A percentile compares a stretch with the other conserved stretches of the same genome.
Conservation (phyloP, 352 stramenopile species). For the Phytophthora colocasiae region DNA sequence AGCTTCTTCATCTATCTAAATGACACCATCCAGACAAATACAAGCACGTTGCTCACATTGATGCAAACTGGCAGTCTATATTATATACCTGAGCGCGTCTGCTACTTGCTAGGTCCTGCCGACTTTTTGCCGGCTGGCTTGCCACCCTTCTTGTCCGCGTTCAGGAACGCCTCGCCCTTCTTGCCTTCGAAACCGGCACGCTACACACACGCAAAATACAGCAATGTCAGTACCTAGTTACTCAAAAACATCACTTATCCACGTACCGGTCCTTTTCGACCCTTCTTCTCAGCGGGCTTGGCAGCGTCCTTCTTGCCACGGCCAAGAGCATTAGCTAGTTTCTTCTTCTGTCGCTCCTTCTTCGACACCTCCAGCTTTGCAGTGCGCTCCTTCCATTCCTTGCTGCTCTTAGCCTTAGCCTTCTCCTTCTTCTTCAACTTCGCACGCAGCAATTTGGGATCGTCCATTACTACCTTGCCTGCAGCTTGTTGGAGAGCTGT, state of each 20-base stretch:
- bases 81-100: constrained; percentile 40
- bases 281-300: constrained; percentile 47
- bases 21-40: constrained; percentile 14
- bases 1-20: constrained; percentile 33
- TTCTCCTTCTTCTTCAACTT: constrained; percentile 91
- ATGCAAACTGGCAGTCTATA: constrained; percentile 52
- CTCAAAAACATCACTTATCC: neutral
- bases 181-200: constrained; percentile 85
- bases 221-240: constrained; percentile 11
- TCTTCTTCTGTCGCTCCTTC: constrained; percentile 76
- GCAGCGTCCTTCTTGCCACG: constrained; percentile 37
- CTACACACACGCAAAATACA: constrained; percentile 25
- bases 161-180: constrained; percentile 80
- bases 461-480: constrained; percentile 72
- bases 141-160: constrained; percentile 60
- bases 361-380: constrained; percentile 64
- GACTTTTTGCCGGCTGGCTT: constrained; percentile 34
- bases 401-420: constrained; percentile 76
- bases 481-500: constrained; percentile 79
- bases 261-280: constrained; percentile 50
- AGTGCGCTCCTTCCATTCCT: constrained; percentile 80
- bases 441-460: constrained; percentile 78
- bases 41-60: constrained; percentile 1
- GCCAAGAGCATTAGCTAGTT: constrained; percentile 40
- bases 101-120: constrained; percentile 43